phyloP scores from a whole-genome alignment of 2,329 filamentous ascomycete genomes.

The Alternaria solani region DNA sequence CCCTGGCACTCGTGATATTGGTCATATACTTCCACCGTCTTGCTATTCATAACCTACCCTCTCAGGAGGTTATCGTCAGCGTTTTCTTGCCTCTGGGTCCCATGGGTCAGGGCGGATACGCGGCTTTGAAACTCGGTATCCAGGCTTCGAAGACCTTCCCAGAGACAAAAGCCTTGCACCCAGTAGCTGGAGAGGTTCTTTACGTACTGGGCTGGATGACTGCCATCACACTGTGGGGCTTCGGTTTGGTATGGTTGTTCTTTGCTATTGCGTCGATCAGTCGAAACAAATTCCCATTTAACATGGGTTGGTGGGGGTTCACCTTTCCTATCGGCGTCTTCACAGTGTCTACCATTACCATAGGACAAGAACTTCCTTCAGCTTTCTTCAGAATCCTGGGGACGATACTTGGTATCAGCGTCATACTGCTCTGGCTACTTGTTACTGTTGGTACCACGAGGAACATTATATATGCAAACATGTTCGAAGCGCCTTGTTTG shows the following conservation, averaged over 20 bases:
- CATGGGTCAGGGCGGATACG: conserved; percentile 71
- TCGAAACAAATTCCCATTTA: conserved; percentile 61
- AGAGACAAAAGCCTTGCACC: conserved; percentile 44
- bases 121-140: conserved; percentile 60
- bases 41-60: conserved; percentile 69
- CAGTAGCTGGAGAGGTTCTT: conserved; percentile 60
- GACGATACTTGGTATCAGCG: conserved; percentile 57
- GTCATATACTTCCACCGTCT: conserved; percentile 76
- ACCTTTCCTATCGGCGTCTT: conserved; percentile 65
- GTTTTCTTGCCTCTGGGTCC: conserved; percentile 73
- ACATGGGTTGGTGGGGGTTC: conserved; percentile 70
- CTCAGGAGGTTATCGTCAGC: conserved; percentile 71
- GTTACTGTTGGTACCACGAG: conserved; percentile 59
- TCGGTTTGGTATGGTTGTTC: conserved; percentile 63
- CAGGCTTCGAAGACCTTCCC: conserved; percentile 55
- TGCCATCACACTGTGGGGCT: conserved; percentile 64
- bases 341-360: conserved; percentile 51
- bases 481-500: conserved; percentile 65
- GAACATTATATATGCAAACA: conserved; percentile 57
- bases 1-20: conserved; percentile 67
- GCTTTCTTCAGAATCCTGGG: conserved; percentile 64
- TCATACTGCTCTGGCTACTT: conserved; percentile 64
- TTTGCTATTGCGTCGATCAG: conserved; percentile 60
- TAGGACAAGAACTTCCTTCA: conserved; percentile 63
- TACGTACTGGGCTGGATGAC: conserved; percentile 65